Evolutionary conservation across 441 rosid genomes (phyloP), one percentile per base, ranked within the genome.

Genomic region (Omphalea diandra): DNA sequence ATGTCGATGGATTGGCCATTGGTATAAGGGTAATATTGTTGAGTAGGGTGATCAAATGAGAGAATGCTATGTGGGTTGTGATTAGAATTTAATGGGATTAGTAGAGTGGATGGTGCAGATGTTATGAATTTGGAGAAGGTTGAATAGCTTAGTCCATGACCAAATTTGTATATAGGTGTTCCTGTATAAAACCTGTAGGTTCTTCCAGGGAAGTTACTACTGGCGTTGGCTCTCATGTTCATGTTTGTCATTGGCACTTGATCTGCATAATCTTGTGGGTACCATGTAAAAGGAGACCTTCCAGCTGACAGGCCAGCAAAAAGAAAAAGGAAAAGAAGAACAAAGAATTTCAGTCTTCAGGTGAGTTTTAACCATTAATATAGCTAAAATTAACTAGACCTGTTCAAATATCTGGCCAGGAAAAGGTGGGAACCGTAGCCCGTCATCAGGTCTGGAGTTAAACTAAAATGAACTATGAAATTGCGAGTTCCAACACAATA

Each of bases 101-200:
- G 53, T 38, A 81, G 0, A 7, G 80, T 81, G 10, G 80, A 64
- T 18, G 85, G 83, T 29, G 82, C 77, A 2, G 78, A 80, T 40
- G 65, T 36, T 36, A 83, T 71, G 73, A 72, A 75, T 32, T 75
- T 78, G 64, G 82, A 73, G 76, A 78, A 84, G 17, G 47, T 54
- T 55, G 87, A 70, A 75, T 84, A 86, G 79, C 87, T 83, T 44
- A 83, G 76, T 11, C 88, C 90, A 31, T 77, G 81, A 14, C 90
- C 88, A 24, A 84, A 87, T 29, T 43, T 59, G 18, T 77, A 82
- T 7, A 83, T 3, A 0, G 82, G 6, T 29, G 73, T 69, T 9
- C 83, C 87, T 0, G 73, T 40, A 65, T 76, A 83, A 65, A 83
- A 87, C 12, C 84, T 67, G 72, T 87, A 82, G 10, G 81, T 83